These are phyloP conservation scores for Geoglossum glabrum DNA, from an alignment of 495 filamentous ascomycete species.

Conservation along the genomic window DNA sequence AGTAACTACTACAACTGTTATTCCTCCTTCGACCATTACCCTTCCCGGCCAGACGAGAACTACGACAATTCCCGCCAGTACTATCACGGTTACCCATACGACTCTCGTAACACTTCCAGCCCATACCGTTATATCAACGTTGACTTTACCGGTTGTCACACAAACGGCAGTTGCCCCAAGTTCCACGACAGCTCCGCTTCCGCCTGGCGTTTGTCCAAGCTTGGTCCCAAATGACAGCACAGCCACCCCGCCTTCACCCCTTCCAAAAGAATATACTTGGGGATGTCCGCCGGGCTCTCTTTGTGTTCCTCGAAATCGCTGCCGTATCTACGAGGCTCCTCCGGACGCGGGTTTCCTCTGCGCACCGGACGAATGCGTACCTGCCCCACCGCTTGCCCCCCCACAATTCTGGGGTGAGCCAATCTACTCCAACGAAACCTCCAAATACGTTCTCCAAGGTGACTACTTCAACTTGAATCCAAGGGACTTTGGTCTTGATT, in stretches of 20 bases:
- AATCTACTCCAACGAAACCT: constrained; percentile 19
- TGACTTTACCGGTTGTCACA: not conserved
- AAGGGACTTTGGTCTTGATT: constrained; percentile 36
- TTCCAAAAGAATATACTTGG: constrained; percentile 27
- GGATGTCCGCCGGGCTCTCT: constrained; percentile 44
- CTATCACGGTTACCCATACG: not conserved
- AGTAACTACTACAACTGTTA: not conserved
- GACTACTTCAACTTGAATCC: constrained; percentile 49
- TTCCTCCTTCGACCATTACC: constrained; percentile 2
- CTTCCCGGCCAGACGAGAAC: not conserved
- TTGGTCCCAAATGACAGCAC: not conserved
- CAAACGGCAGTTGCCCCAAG: not conserved
- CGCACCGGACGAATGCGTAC: constrained; percentile 31
- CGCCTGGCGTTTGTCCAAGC: not conserved
- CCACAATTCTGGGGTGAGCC: constrained; percentile 19
- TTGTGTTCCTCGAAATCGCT: constrained; percentile 30
- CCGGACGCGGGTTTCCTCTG: constrained; percentile 35
- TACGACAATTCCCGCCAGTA: not conserved
- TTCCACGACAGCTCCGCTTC: constrained; percentile 1
- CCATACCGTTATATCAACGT: not conserved
- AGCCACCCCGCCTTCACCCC: constrained; percentile 6
- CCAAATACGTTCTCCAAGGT: constrained; percentile 29
- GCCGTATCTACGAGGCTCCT: constrained; percentile 32
- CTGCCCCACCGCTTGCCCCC: constrained; percentile 19
- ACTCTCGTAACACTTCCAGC: not conserved